Evolutionary conservation across 177 flowering plant species (phyloP).

Genomic region (Telopea speciosissima): DNA sequence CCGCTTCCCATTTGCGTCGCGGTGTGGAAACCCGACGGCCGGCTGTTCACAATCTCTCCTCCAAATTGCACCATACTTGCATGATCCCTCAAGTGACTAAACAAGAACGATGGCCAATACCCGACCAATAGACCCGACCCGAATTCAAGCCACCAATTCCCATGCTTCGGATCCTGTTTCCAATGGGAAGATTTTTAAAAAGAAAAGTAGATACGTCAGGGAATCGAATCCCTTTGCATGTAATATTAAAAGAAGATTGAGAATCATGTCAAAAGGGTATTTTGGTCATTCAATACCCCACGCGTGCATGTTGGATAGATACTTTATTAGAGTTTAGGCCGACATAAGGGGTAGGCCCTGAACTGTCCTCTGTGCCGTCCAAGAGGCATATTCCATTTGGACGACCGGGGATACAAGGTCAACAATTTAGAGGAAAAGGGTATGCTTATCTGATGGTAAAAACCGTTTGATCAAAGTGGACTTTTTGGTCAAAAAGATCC

Average conservation of each 20-base stretch:
- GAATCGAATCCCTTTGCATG: too few species aligned
- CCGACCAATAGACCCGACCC: slow-evolving; percentile 58
- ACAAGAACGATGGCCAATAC: slow-evolving; percentile 66
- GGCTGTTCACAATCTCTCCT: slow-evolving; percentile 56
- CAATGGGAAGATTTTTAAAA: too few species aligned
- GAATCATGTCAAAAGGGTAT: neutral
- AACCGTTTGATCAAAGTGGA: too few species aligned
- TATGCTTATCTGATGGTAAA: neutral
- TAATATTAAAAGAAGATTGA: too few species aligned
- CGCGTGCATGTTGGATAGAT: too few species aligned
- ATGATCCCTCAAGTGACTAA: slow-evolving; percentile 44
- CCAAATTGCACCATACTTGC: slow-evolving; percentile 76
- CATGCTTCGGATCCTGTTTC: slow-evolving; percentile 65
- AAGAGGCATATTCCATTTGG: neutral
- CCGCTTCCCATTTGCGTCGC: slow-evolving; percentile 80
- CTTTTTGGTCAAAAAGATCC: neutral
- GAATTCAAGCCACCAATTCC: slow-evolving; percentile 75
- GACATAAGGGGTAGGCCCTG: neutral
- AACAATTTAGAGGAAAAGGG: neutral
- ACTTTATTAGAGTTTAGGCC: too few species aligned
- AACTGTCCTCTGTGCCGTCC: neutral
- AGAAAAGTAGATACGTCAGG: too few species aligned
- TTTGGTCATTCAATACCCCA: neutral
- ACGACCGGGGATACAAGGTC: neutral
- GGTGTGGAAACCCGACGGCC: slow-evolving; percentile 45